Conservation (phyloP, 176 grass and related monocot genomes). For the Tuctoria greenei region DNA sequence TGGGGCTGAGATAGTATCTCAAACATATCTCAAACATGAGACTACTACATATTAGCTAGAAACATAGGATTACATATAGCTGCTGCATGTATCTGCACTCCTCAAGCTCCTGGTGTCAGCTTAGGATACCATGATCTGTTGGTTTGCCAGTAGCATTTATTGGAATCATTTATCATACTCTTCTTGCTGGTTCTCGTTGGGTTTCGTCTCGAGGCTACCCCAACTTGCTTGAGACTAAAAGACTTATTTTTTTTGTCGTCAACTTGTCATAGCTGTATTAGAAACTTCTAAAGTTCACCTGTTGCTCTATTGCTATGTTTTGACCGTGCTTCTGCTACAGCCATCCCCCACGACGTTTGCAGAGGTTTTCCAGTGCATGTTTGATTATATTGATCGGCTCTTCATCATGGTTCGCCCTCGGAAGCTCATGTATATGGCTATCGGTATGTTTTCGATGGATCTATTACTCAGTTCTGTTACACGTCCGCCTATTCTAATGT, state of each 20-base stretch:
- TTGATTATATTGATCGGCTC: constrained; percentile 96
- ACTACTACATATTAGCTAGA: neutral
- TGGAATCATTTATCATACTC: neutral
- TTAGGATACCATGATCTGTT: neutral
- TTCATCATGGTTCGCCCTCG: constrained; percentile 96
- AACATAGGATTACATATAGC: neutral
- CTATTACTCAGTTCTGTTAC: constrained; percentile 14
- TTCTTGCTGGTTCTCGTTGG: neutral
- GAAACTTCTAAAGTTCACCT: neutral
- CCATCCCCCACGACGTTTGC: constrained; percentile 84
- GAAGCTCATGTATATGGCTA: constrained; percentile 95
- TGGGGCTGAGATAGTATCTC: neutral
- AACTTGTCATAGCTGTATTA: neutral
- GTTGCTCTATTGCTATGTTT: neutral
- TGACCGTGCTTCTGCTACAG: constrained; percentile 35
- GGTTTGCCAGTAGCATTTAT: neutral
- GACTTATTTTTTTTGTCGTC: neutral
- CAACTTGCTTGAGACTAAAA: neutral
- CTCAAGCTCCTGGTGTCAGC: neutral
- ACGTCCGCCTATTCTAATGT: neutral
- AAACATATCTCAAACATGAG: too few relatives aligned
- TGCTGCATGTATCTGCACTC: neutral
- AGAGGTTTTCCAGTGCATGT: constrained; percentile 97
- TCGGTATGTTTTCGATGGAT: constrained; percentile 57
- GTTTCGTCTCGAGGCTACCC: neutral